A percentile compares a stretch with the other conserved stretches of the same genome.
Conservation (phyloP, 164 flowering plant genomes). For the Vitis amurensis region DNA sequence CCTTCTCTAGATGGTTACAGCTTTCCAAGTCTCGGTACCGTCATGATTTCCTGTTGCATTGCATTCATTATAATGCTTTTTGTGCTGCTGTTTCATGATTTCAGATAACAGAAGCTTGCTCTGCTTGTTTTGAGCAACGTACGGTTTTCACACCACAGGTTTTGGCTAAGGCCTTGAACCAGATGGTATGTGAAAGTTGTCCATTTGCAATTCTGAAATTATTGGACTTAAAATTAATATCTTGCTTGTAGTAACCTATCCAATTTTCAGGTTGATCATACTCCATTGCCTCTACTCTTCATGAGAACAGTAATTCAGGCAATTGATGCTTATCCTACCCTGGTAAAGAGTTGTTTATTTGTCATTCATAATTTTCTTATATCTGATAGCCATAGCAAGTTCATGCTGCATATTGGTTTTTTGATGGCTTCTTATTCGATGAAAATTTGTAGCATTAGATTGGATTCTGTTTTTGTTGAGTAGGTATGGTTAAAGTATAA, state of each 20-base stretch:
- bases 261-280: conserved; percentile 75
- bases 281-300: conserved; percentile 87
- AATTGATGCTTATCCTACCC: conserved; percentile 87
- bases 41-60: not conserved
- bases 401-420: not conserved
- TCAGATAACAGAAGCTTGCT: conserved; percentile 94
- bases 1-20: too few relatives aligned
- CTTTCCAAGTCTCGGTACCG: too few relatives aligned
- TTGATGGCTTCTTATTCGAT: not conserved
- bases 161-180: conserved; percentile 82
- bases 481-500: too few relatives aligned
- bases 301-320: conserved; percentile 99
- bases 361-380: not conserved
- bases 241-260: conserved; percentile 8
- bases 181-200: conserved; percentile 59
- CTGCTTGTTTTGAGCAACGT: conserved; percentile 98
- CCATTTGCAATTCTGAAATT: not conserved
- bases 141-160: conserved; percentile 98
- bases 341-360: conserved; percentile 49
- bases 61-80: not conserved
- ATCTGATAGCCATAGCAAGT: not conserved
- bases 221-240: not conserved
- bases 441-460: not conserved
- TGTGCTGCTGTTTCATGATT: conserved; percentile 13
- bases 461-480: not conserved